Conservation (phyloP, 2,329 filamentous ascomycete species). For the Fusarium redolens region DNA sequence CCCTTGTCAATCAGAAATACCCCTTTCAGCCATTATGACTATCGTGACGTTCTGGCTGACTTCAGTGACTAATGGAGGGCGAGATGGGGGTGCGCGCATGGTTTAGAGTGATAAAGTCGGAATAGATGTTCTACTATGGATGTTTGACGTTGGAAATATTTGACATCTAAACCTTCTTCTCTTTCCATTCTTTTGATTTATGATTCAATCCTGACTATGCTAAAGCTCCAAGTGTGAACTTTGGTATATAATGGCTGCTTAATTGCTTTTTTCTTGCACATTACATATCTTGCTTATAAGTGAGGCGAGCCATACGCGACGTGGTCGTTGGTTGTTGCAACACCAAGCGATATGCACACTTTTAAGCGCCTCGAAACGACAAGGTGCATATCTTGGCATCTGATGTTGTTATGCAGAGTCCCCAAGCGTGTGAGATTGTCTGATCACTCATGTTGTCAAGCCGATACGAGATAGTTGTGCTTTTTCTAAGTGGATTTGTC, state of each 20-base stretch:
- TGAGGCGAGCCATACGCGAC: not conserved
- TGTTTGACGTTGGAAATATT: not conserved
- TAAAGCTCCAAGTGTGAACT: not conserved
- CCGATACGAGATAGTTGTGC: not conserved
- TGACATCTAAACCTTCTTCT: not conserved
- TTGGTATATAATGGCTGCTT: not conserved
- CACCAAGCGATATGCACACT: not conserved
- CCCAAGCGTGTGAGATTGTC: not conserved
- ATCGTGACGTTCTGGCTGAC: not conserved
- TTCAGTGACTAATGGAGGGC: not conserved
- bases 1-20: not conserved
- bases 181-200: not conserved
- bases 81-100: not conserved
- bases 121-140: not conserved
- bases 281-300: not conserved
- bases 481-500: not conserved
- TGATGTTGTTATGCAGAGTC: not conserved
- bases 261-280: not conserved
- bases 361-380: not conserved
- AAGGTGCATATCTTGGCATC: not conserved
- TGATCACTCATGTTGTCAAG: not conserved
- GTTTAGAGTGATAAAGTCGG: not conserved
- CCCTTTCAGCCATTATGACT: not conserved
- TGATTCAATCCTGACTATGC: not conserved
- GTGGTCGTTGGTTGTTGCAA: not conserved